Evolutionary conservation across 495 filamentous ascomycete species (phyloP).

Genomic region (Penicillium egyptiacum): DNA sequence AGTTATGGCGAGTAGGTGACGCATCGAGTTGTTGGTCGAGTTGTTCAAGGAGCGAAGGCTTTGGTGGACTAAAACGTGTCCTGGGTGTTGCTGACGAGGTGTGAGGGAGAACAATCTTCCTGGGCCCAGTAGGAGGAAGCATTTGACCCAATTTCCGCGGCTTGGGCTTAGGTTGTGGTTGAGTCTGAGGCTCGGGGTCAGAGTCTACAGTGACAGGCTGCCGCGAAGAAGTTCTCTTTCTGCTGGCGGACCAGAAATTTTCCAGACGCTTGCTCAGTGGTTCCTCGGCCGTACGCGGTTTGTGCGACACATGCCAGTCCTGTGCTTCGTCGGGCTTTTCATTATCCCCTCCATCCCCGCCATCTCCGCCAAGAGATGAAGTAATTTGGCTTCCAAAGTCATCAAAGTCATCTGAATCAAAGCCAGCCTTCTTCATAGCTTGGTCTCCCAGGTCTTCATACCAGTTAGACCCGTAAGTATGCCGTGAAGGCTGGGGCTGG

Average conservation of each 20-base stretch:
- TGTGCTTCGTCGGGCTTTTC: conserved; percentile 26
- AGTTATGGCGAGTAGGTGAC: conserved; percentile 41
- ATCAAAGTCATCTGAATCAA: conserved; percentile 38
- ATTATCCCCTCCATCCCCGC: conserved; percentile 40
- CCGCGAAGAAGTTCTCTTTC: conserved; percentile 25
- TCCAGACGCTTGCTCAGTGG: conserved; percentile 46
- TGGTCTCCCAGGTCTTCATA: conserved; percentile 39
- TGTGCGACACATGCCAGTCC: conserved; percentile 32
- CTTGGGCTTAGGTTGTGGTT: conserved; percentile 21
- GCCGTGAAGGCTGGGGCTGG: conserved; percentile 30
- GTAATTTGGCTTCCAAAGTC: conserved; percentile 37
- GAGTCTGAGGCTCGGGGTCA: conserved; percentile 12
- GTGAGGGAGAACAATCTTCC: conserved; percentile 41
- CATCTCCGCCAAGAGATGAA: conserved; percentile 37
- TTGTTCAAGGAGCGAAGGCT: conserved; percentile 44
- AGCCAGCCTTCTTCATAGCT: conserved; percentile 39
- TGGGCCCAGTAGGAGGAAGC: conserved; percentile 32
- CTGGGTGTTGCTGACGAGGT: conserved; percentile 42
- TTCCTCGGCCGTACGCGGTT: conserved; percentile 33
- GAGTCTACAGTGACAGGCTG: background rate
- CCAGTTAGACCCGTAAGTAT: conserved; percentile 36
- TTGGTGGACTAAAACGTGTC: conserved; percentile 48
- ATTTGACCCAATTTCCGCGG: conserved; percentile 32
- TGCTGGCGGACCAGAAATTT: conserved; percentile 44
- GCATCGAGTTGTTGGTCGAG: conserved; percentile 42